Evolutionary conservation across 2,329 filamentous ascomycete genomes (phyloP), one percentile per base, ranked within the genome.

Genomic region (Fusarium protoensiforme): DNA sequence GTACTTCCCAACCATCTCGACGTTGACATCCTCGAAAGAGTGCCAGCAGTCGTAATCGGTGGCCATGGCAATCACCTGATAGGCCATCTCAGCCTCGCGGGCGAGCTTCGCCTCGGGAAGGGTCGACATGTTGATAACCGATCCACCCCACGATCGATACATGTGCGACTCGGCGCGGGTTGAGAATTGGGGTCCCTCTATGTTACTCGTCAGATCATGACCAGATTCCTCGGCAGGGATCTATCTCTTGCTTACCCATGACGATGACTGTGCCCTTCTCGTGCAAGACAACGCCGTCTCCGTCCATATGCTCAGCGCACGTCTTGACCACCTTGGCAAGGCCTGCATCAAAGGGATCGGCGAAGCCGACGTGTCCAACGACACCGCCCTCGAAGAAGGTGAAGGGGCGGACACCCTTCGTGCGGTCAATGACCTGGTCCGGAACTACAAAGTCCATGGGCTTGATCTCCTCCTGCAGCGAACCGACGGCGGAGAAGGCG

Each of bases 1-100:
- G 84, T 97, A 94, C 69, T 91, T 93, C 91, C 98, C 94, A 64
- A 99, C 96, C 93, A 98, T 97, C 83, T 95, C 94, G 24, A 99
- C 96, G 71, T 95, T 95, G 71, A 99, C 96, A 74, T 93, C 94
- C 66, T 91, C 93, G 57, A 89, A 89, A 22, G 89, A 91, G 81
- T 95, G 93, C 96, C 96, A 99, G 90, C 96, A 98, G 87, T 99
- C 96, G 83, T 99, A 99, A 86, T 99, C 96, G 31, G 96, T 99
- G 36, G 94, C 94, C 96, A 99, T 99, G 88, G 96, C 98, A 80
- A 99, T 97, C 90, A 98, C 97, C 86, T 97, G 95, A 84, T 98
- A 98, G 38, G 93, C 93, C 77, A 99, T 93, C 87, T 99, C 96
- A 27, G 96, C 96, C 86, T 99, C 96, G 62, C 94, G 92, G 11